Evolutionary conservation across 2,329 filamentous ascomycete genomes (phyloP), one percentile per base, ranked within the genome.

Genomic region (Hyphodiscus sp.): DNA sequence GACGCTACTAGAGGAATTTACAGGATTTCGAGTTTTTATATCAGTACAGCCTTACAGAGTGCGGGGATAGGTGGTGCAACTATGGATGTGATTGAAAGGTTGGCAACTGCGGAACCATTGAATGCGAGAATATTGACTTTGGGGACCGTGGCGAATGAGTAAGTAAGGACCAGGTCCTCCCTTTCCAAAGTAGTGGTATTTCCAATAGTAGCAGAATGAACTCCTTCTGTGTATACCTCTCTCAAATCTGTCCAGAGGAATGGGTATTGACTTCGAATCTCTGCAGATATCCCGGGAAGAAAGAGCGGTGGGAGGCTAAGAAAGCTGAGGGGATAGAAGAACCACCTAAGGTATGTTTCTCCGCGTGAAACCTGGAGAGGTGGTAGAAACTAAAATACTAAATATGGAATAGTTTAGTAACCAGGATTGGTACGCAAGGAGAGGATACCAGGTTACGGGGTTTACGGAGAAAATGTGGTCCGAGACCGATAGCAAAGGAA

Each of bases 401-500:
- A 42, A 18, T 44, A 5, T 41, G n/a, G 13, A 4, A n/a, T 48
- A 64, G 62, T 54, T 65, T 44, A 56, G 53, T 11, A 63, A 58
- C 41, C 59, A 65, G 42, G 56, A 57, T 16, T 65, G 62, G 64
- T 66, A 66, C 57, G 54, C 52, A 33, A 57, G 63, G 38, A 58
- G 63, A 20, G 63, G 62, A 5, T 66, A 64, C 55, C 20, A 59
- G 41, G 47, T 55, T 16, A 61, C 53, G 50, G 53, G 55, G 16
- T 11, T 16, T n/a, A 47, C 53, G 10, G 52, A 59, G 8, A 57
- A 56, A 10, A 42, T 45, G 1, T 60, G 55, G 29, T 54, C 50
- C 13, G 50, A 55, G 18, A 48, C 45, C 33, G 61, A 63, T 46
- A 29, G 41, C 7, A 58, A 38, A 2, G 62, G 61, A 10, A 61